phyloP scores from a whole-genome alignment of 352 stramenopile species.

The Globisporangium nodosum region DNA sequence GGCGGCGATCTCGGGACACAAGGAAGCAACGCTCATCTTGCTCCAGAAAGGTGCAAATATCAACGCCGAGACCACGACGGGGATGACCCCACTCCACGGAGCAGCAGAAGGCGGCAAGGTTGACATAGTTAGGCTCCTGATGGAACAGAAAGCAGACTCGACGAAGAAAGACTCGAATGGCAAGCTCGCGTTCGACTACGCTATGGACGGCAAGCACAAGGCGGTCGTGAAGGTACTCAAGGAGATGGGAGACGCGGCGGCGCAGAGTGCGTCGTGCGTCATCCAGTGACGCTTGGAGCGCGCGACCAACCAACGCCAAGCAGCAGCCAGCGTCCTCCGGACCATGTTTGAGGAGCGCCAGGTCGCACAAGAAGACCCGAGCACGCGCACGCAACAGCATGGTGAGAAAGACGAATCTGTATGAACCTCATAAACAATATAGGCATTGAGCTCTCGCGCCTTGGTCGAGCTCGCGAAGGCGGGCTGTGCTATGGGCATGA shows the following conservation, averaged over 20 bases:
- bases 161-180: conserved; percentile 86
- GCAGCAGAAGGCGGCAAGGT: conserved; percentile 89
- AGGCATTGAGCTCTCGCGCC: conserved; percentile 8
- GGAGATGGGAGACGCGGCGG: conserved; percentile 88
- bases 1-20: conserved; percentile 91
- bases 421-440: conserved; percentile 33
- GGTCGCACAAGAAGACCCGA: conserved; percentile 3
- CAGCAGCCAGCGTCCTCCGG: conserved; percentile 2
- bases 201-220: conserved; percentile 91
- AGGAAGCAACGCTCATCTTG: conserved; percentile 82
- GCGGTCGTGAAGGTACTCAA: conserved; percentile 89
- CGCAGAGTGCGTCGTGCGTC: conserved; percentile 79
- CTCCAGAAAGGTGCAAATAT: conserved; percentile 85
- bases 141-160: conserved; percentile 88
- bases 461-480: not conserved
- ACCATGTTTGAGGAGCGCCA: not conserved
- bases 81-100: conserved; percentile 87
- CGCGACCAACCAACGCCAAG: not conserved
- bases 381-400: not conserved
- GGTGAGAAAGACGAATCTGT: conserved; percentile 9
- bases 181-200: conserved; percentile 90
- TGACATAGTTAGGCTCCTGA: conserved; percentile 89
- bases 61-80: conserved; percentile 87
- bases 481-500: not conserved
- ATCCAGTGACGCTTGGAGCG: conserved; percentile 50